A percentile compares a stretch with the other conserved stretches of the same genome.
phyloP scores from a whole-genome alignment of 2,329 filamentous ascomycete species.

The Eurotiales sp. region DNA sequence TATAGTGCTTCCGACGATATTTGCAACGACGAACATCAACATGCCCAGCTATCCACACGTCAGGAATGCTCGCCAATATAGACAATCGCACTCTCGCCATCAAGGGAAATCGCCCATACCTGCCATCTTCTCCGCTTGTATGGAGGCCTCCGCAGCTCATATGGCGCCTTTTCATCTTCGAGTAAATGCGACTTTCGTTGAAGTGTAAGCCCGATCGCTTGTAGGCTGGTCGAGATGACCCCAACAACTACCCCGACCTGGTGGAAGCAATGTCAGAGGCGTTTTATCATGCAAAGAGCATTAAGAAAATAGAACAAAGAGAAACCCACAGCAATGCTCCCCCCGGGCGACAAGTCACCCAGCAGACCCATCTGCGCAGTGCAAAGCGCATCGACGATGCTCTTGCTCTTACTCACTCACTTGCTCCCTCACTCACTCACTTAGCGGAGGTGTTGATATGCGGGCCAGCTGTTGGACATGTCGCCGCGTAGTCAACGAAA shows the following conservation, averaged over 20 bases:
- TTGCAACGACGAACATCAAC: conserved; percentile 93
- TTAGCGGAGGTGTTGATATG: conserved; percentile 10
- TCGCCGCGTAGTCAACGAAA: conserved; percentile 4
- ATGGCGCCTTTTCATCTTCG: conserved; percentile 84
- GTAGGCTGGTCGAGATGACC: conserved; percentile 86
- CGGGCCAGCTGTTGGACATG: conserved; percentile 12
- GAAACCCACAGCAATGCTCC: conserved; percentile 67
- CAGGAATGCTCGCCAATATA: conserved; percentile 12
- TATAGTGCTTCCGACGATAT: conserved; percentile 90
- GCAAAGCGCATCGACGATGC: conserved; percentile 31
- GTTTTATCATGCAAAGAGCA: not conserved
- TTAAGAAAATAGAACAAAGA: conserved; percentile 1
- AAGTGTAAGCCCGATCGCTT: conserved; percentile 89
- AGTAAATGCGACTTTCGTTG: conserved; percentile 98
- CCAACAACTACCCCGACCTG: conserved; percentile 92
- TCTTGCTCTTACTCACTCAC: not conserved
- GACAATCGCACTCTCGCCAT: no score
- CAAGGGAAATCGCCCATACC: no score
- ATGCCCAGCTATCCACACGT: conserved; percentile 63
- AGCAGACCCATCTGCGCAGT: conserved; percentile 61
- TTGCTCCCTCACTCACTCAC: conserved; percentile 4
- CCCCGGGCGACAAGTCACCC: conserved; percentile 71
- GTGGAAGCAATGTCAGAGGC: not conserved
- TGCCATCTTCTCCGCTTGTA: conserved; percentile 93
- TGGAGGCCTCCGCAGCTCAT: conserved; percentile 76